Conservation (phyloP, 192 early-diverging fungal species). For the Chytriomyces sp. region DNA sequence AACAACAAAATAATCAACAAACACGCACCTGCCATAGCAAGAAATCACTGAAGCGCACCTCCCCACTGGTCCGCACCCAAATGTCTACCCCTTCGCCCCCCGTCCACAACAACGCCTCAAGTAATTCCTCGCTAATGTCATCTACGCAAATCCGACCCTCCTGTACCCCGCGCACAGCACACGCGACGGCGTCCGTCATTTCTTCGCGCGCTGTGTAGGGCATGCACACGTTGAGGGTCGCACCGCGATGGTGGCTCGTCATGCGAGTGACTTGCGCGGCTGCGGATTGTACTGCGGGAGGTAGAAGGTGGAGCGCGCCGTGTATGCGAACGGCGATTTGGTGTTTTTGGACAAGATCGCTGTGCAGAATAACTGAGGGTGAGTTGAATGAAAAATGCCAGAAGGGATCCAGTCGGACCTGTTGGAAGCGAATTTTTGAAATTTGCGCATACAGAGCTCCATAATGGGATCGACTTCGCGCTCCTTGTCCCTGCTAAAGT, state of each 20-base stretch:
- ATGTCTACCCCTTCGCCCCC: slow-evolving; percentile 66
- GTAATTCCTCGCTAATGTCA: slow-evolving; percentile 64
- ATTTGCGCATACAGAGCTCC: slow-evolving; percentile 74
- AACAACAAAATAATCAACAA: not conserved
- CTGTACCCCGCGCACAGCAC: slow-evolving; percentile 57
- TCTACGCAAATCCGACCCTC: slow-evolving; percentile 49
- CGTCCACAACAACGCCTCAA: slow-evolving; percentile 61
- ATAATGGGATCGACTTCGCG: slow-evolving; percentile 88
- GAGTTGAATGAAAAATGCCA: not conserved
- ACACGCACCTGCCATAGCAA: slow-evolving; percentile 80
- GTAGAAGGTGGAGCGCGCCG: slow-evolving; percentile 74
- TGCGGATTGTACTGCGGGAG: slow-evolving; percentile 62
- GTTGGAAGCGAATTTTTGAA: slow-evolving; percentile 73
- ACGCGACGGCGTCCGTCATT: slow-evolving; percentile 67
- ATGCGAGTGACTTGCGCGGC: slow-evolving; percentile 62
- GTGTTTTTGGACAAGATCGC: slow-evolving; percentile 72
- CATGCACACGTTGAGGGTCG: slow-evolving; percentile 87
- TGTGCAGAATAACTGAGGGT: slow-evolving; percentile 35
- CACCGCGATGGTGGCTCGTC: slow-evolving; percentile 61
- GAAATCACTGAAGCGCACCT: slow-evolving; percentile 93
- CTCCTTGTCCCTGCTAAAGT: slow-evolving; percentile 81
- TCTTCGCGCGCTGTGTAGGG: slow-evolving; percentile 93
- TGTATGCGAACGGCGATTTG: slow-evolving; percentile 78
- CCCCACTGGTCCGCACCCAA: slow-evolving; percentile 92
- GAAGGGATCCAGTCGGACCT: slow-evolving; percentile 47